Conservation (phyloP, 257 asterid genomes). For the Solanum bulbocastanum region DNA sequence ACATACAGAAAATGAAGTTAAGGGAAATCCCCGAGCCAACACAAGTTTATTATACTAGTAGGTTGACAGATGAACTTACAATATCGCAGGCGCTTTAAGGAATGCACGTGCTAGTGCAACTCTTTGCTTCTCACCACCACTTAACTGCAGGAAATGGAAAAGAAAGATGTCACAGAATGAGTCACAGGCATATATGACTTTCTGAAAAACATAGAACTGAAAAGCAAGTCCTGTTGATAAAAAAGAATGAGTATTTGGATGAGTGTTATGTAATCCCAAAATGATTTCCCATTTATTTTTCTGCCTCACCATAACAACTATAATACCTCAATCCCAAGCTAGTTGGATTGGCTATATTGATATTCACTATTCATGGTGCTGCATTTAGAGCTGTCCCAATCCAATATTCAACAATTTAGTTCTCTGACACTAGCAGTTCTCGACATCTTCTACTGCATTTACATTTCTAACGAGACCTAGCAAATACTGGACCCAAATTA, state of each 20-base stretch:
- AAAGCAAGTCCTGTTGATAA: background rate
- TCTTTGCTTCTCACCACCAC: conserved; percentile 99
- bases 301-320: background rate
- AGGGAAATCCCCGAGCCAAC: background rate
- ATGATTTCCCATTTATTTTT: background rate
- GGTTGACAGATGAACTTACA: conserved; percentile 38
- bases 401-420: background rate
- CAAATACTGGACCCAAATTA: background rate
- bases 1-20: background rate
- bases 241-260: background rate
- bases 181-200: background rate
- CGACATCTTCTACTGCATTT: background rate
- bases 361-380: background rate
- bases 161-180: background rate
- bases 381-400: background rate
- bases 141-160: conserved; percentile 53
- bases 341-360: background rate
- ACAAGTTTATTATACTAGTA: background rate
- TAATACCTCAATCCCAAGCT: background rate
- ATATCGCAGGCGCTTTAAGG: conserved; percentile 82
- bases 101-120: conserved; percentile 97
- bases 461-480: background rate
- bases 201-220: background rate
- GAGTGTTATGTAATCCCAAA: background rate
- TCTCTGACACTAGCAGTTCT: background rate